Evolutionary conservation across 1,139 yeast species (phyloP).

Genomic region (Debaryomyces psychrophilus): DNA sequence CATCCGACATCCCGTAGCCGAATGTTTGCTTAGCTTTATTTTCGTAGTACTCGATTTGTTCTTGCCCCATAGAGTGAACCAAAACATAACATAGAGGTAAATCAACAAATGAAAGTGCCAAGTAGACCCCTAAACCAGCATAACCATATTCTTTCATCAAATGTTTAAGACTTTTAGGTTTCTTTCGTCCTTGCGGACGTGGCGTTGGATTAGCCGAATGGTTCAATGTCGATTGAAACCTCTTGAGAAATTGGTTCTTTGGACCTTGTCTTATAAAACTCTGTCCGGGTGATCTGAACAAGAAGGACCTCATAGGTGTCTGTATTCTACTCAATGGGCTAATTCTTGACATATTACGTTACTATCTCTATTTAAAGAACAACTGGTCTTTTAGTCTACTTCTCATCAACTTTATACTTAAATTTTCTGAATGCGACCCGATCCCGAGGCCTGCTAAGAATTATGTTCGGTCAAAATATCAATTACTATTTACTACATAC

Average conservation of each 20-base stretch:
- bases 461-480: background rate
- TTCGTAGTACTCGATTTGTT: constrained; percentile 68
- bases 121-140: constrained; percentile 85
- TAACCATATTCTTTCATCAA: constrained; percentile 87
- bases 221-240: constrained; percentile 26
- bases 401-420: background rate
- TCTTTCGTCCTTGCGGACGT: constrained; percentile 24
- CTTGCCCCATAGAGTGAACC: constrained; percentile 88
- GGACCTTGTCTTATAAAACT: background rate
- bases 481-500: background rate
- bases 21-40: constrained; percentile 58
- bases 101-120: constrained; percentile 71
- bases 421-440: no score
- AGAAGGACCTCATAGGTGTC: background rate
- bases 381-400: background rate
- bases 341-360: constrained; percentile 15
- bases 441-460: background rate
- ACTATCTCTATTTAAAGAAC: background rate
- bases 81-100: constrained; percentile 79
- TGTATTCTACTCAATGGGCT: constrained; percentile 16
- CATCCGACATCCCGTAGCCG: constrained; percentile 55
- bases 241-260: constrained; percentile 13
- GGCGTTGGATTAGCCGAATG: constrained; percentile 11
- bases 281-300: constrained; percentile 2
- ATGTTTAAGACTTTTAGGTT: constrained; percentile 60